A percentile compares a stretch with the other conserved stretches of the same genome.
phyloP scores from a whole-genome alignment of 2,329 filamentous ascomycete species.

The Arthrobotrys conoides region DNA sequence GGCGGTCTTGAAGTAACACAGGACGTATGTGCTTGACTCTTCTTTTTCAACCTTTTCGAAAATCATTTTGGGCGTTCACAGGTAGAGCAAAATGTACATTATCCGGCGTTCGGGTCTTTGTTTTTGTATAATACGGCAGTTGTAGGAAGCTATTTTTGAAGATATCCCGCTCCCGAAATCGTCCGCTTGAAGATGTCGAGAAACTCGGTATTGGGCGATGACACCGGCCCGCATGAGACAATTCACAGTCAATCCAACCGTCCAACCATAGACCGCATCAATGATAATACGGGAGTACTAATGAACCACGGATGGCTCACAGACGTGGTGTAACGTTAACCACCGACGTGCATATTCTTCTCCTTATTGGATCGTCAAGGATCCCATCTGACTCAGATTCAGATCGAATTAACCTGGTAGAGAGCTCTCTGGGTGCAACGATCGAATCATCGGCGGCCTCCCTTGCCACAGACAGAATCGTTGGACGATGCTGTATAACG shows the following conservation, averaged over 20 bases:
- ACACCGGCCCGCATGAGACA: too few relatives aligned
- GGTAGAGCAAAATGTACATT: not conserved
- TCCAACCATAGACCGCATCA: too few relatives aligned
- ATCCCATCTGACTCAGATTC: not conserved
- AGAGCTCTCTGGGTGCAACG: too few relatives aligned
- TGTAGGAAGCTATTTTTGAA: not conserved
- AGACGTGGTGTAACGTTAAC: constrained; percentile 8
- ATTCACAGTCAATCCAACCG: too few relatives aligned
- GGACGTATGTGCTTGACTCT: not conserved
- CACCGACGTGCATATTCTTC: not conserved
- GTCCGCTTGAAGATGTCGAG: too few relatives aligned
- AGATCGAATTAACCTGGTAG: not conserved
- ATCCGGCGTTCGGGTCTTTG: constrained; percentile 1
- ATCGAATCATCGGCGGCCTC: not conserved
- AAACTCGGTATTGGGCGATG: too few relatives aligned
- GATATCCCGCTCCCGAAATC: too few relatives aligned
- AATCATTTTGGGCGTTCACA: not conserved
- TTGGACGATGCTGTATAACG: constrained; percentile 13
- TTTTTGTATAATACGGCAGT: not conserved
- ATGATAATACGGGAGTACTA: not conserved
- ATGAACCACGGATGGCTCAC: not conserved
- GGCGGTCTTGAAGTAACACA: too few relatives aligned
- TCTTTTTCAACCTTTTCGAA: not conserved
- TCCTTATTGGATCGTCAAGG: too few relatives aligned
- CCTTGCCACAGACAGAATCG: constrained; percentile 6